Conservation (phyloP, 73 alveolate species). For the Tetrahymena malaccensis region DNA sequence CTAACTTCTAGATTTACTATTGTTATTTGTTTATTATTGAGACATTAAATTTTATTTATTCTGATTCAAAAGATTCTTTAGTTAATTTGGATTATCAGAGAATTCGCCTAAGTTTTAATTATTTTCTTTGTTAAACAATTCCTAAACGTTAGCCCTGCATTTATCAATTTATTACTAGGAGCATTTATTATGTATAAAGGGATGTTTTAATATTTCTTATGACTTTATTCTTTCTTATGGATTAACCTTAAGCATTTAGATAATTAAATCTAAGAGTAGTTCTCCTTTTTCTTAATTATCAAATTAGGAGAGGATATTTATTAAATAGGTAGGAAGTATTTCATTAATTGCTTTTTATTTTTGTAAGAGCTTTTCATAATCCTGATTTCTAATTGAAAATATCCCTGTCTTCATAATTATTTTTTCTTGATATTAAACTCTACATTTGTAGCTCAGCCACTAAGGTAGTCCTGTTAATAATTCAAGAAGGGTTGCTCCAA, state of each 20-base stretch:
- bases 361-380: constrained; percentile 32
- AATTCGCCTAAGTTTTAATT: not conserved
- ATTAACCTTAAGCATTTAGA: not conserved
- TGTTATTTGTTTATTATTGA: not conserved
- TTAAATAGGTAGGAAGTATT: constrained; percentile 23
- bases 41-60: not conserved
- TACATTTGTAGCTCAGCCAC: constrained; percentile 51
- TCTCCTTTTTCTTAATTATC: constrained; percentile 34
- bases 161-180: not conserved
- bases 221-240: not conserved
- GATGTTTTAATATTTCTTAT: not conserved
- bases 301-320: not conserved
- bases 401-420: constrained; percentile 38
- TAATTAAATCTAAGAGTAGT: constrained; percentile 36
- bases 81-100: not conserved
- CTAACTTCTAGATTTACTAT: not conserved
- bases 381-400: constrained; percentile 50
- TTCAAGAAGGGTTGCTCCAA: constrained; percentile 53
- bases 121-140: not conserved
- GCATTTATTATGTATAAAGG: not conserved
- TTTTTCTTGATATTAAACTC: constrained; percentile 35
- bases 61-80: not conserved
- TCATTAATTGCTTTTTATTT: constrained; percentile 28
- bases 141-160: not conserved
- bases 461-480: constrained; percentile 57